phyloP scores from a whole-genome alignment of 2,329 filamentous ascomycete species.

The Cladosporium sp. region DNA sequence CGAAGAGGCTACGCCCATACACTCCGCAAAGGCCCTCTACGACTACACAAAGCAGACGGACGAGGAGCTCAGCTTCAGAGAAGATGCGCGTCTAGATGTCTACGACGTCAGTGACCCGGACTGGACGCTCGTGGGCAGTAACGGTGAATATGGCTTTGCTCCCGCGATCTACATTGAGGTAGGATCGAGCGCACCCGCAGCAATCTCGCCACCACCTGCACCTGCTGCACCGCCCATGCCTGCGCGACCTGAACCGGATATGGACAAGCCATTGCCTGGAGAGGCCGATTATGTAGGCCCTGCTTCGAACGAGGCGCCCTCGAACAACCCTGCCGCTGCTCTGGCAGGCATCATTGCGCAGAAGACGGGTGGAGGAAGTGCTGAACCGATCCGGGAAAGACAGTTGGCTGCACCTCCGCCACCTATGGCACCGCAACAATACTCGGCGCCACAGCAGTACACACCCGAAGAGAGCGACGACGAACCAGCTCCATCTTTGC shows the following conservation, averaged over 20 bases:
- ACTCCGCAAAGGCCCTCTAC: constrained; percentile 87
- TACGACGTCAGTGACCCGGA: constrained; percentile 92
- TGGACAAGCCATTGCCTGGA: constrained; percentile 42
- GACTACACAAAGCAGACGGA: constrained; percentile 97
- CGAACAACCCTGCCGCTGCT: constrained; percentile 59
- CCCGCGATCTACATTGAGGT: constrained; percentile 95
- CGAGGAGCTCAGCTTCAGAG: constrained; percentile 93
- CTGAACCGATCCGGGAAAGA: constrained; percentile 28
- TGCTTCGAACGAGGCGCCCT: constrained; percentile 41
- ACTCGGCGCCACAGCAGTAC: constrained; percentile 57
- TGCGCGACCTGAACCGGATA: constrained; percentile 40
- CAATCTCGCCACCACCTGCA: constrained; percentile 32
- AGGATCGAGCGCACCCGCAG: constrained; percentile 50
- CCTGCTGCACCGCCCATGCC: constrained; percentile 43
- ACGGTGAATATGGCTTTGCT: constrained; percentile 88
- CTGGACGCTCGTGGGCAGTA: constrained; percentile 88
- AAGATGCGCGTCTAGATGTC: constrained; percentile 79
- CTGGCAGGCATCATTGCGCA: constrained; percentile 57
- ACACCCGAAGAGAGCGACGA: constrained; percentile 71
- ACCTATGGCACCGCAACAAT: constrained; percentile 53
- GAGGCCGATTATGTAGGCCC: constrained; percentile 46
- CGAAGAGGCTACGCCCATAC: constrained; percentile 72
- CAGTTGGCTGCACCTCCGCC: constrained; percentile 54
- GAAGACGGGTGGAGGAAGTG: constrained; percentile 43
- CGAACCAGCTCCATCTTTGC: constrained; percentile 61